Percentiles rank a stretch among this genome's conserved stretches.
These are phyloP conservation scores for Phytopythium litorale DNA, from an alignment of 352 stramenopile species.

Conservation along the genomic window DNA sequence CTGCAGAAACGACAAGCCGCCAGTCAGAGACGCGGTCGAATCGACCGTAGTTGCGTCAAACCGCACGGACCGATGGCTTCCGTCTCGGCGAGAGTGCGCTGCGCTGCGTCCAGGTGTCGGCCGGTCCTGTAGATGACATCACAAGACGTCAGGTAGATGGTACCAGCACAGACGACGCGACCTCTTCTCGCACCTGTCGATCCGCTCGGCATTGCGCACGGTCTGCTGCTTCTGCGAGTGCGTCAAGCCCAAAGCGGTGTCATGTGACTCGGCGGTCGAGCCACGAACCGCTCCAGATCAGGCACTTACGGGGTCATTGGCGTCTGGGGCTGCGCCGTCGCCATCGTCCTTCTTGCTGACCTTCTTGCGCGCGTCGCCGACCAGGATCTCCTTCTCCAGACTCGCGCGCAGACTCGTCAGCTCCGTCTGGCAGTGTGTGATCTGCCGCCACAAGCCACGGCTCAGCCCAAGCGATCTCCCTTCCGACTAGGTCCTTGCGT, in stretches of 20 bases:
- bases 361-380: slow-evolving; percentile 33
- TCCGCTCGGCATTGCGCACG: slow-evolving; percentile 28
- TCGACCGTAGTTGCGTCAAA: neutral
- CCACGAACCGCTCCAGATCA: neutral
- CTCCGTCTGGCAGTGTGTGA: slow-evolving; percentile 45
- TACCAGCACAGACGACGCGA: neutral
- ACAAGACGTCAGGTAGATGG: neutral
- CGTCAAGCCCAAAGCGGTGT: neutral
- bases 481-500: too few species aligned
- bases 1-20: slow-evolving; percentile 15
- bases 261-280: neutral
- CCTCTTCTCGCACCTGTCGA: slow-evolving; percentile 29
- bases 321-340: slow-evolving; percentile 1
- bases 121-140: slow-evolving; percentile 35
- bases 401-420: slow-evolving; percentile 39
- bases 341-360: slow-evolving; percentile 9
- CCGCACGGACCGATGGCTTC: slow-evolving; percentile 55
- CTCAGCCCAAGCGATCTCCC: neutral
- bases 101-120: slow-evolving; percentile 64
- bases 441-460: slow-evolving; percentile 6
- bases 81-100: slow-evolving; percentile 68
- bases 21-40: slow-evolving; percentile 4
- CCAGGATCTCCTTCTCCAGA: slow-evolving; percentile 56
- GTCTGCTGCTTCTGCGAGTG: slow-evolving; percentile 41
- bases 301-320: slow-evolving; percentile 13